Evolutionary conservation across 495 filamentous ascomycete species (phyloP).

Genomic region (Trichocladium antarcticum): DNA sequence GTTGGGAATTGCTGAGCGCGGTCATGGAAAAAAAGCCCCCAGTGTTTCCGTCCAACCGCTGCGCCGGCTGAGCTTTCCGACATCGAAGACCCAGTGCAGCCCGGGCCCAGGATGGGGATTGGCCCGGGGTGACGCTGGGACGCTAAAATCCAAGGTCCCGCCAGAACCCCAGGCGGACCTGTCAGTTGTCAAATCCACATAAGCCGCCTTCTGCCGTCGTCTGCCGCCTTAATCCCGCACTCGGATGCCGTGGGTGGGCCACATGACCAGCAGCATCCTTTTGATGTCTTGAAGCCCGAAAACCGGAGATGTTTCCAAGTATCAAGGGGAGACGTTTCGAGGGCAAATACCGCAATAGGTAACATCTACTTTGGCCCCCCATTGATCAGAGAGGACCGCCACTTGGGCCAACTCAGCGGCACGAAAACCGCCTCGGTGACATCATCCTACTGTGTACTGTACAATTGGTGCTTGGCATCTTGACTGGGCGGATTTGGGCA

Average conservation of each 20-base stretch:
- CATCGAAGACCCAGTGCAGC: not conserved
- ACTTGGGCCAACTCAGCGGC: too few relatives aligned
- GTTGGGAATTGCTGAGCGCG: slow-evolving; percentile 15
- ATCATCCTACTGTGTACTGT: too few relatives aligned
- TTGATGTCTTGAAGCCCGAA: too few relatives aligned
- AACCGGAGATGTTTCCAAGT: too few relatives aligned
- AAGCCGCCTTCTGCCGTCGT: too few relatives aligned
- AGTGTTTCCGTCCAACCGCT: slow-evolving; percentile 15
- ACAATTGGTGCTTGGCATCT: too few relatives aligned
- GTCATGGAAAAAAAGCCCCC: slow-evolving; percentile 13
- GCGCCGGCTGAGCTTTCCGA: slow-evolving; percentile 10
- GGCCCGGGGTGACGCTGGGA: slow-evolving; percentile 4
- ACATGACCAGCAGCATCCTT: slow-evolving; percentile 3
- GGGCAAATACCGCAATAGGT: too few relatives aligned
- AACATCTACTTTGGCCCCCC: too few relatives aligned
- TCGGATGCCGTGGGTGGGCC: not conserved
- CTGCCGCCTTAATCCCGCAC: slow-evolving; percentile 18
- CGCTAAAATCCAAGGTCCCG: slow-evolving; percentile 9
- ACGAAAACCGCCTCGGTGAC: too few relatives aligned
- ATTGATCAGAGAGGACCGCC: too few relatives aligned
- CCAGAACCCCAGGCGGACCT: not conserved
- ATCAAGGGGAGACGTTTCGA: too few relatives aligned
- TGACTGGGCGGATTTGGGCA: too few relatives aligned
- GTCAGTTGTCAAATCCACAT: slow-evolving; percentile 1
- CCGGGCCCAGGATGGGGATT: slow-evolving; percentile 9